Conservation (phyloP, 2,329 filamentous ascomycete genomes). For the Ceratocystis alfenasii region DNA sequence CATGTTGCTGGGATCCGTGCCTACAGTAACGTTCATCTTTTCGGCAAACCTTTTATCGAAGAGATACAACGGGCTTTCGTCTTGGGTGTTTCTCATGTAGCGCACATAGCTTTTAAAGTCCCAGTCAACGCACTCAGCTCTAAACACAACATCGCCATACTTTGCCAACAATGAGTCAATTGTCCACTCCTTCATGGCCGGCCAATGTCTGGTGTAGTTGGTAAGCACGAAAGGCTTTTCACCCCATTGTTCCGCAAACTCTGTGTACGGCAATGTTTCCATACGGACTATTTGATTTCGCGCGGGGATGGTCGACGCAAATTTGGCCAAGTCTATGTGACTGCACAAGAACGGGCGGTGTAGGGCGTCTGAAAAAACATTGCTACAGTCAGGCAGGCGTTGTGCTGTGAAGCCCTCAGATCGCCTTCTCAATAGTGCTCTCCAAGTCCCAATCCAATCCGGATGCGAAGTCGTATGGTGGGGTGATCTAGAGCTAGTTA, state of each 20-base stretch:
- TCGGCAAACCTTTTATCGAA: slow-evolving; percentile 80
- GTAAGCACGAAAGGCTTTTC: slow-evolving; percentile 79
- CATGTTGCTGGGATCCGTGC: slow-evolving; percentile 37
- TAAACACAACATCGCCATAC: slow-evolving; percentile 59
- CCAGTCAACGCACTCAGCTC: slow-evolving; percentile 92
- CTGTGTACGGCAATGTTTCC: slow-evolving; percentile 52
- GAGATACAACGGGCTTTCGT: slow-evolving; percentile 85
- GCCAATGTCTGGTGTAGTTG: slow-evolving; percentile 69
- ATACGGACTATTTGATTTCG: slow-evolving; percentile 63
- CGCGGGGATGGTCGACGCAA: slow-evolving; percentile 56
- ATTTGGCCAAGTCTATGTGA: slow-evolving; percentile 56
- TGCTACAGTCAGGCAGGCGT: slow-evolving; percentile 54
- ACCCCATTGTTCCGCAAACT: slow-evolving; percentile 67
- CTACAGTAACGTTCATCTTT: slow-evolving; percentile 66
- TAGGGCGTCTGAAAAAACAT: slow-evolving; percentile 79
- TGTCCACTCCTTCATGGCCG: slow-evolving; percentile 62
- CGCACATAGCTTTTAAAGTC: slow-evolving; percentile 63
- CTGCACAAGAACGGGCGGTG: slow-evolving; percentile 86
- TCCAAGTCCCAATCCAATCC: slow-evolving; percentile 46
- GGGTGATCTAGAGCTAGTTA: slow-evolving; percentile 25
- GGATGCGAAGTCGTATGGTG: slow-evolving; percentile 10
- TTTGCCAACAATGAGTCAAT: slow-evolving; percentile 51
- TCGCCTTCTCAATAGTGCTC: slow-evolving; percentile 59
- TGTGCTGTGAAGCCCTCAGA: slow-evolving; percentile 33
- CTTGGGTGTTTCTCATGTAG: slow-evolving; percentile 68